Evolutionary conservation across 83 land plant genomes (phyloP).

Genomic region (Thuja plicata): DNA sequence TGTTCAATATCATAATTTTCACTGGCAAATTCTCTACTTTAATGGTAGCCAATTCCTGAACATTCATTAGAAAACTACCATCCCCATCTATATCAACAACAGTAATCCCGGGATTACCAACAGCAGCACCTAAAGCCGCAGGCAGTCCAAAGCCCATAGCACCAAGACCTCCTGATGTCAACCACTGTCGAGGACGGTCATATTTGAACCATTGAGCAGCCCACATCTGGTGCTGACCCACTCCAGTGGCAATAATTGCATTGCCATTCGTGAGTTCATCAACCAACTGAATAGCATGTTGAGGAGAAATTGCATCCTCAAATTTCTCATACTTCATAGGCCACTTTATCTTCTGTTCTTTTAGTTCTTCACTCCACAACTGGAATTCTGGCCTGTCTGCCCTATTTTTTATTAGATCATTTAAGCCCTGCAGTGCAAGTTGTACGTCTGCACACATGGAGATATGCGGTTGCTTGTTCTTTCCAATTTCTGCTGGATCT

Average conservation of each 20-base stretch:
- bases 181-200: constrained; percentile 74
- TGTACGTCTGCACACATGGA: constrained; percentile 77
- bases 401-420: constrained; percentile 31
- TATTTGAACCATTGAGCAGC: constrained; percentile 81
- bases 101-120: constrained; percentile 50
- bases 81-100: constrained; percentile 89
- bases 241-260: constrained; percentile 83
- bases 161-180: constrained; percentile 80
- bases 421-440: constrained; percentile 58
- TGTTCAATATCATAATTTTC: constrained; percentile 66
- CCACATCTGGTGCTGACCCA: constrained; percentile 97
- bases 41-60: constrained; percentile 78
- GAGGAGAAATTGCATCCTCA: constrained; percentile 74
- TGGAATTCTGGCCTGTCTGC: constrained; percentile 34
- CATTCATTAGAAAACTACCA: constrained; percentile 83
- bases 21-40: constrained; percentile 76
- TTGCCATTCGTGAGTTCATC: constrained; percentile 70
- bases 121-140: constrained; percentile 87
- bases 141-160: constrained; percentile 94
- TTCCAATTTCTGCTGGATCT: constrained; percentile 91
- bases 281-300: constrained; percentile 78
- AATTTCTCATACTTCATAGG: constrained; percentile 60
- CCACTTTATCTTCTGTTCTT: constrained; percentile 61
- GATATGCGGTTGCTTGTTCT: constrained; percentile 85
- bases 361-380: constrained; percentile 61